These are phyloP conservation scores for Pseudocercospora musae DNA, from an alignment of 2,329 filamentous ascomycete species.

Conservation along the genomic window DNA sequence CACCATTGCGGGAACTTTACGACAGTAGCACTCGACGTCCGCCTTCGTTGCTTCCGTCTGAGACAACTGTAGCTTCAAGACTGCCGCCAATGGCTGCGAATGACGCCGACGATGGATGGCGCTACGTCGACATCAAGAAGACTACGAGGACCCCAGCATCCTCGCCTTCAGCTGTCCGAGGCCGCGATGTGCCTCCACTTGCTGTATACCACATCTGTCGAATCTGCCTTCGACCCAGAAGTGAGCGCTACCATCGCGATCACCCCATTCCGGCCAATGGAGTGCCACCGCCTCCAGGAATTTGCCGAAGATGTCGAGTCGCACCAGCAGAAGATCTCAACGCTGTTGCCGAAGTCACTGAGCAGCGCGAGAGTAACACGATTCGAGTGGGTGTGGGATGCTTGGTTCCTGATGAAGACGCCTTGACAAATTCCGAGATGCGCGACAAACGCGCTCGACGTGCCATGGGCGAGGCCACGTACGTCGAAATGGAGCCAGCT, in stretches of 20 bases:
- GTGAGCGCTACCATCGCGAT: constrained; percentile 33
- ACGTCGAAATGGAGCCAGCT: constrained; percentile 19
- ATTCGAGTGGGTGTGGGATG: constrained; percentile 28
- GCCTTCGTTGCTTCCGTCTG: constrained; percentile 6
- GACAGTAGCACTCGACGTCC: constrained; percentile 1
- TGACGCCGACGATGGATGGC: constrained; percentile 6
- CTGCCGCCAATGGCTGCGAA: neutral
- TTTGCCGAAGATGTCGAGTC: constrained; percentile 35
- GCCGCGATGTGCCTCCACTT: constrained; percentile 25
- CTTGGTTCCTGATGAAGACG: constrained; percentile 25
- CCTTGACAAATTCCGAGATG: constrained; percentile 19
- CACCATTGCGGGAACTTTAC: constrained; percentile 31
- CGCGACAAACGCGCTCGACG: constrained; percentile 12
- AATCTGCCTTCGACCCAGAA: constrained; percentile 34
- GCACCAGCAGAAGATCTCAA: constrained; percentile 23
- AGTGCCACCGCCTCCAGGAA: constrained; percentile 31
- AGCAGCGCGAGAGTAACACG: constrained; percentile 26
- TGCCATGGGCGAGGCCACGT: constrained; percentile 21
- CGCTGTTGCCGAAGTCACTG: constrained; percentile 17
- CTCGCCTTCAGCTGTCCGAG: neutral
- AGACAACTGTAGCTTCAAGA: neutral
- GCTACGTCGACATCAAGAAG: neutral
- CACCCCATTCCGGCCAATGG: constrained; percentile 33
- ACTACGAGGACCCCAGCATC: neutral
- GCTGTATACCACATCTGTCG: constrained; percentile 36